phyloP scores from a whole-genome alignment of 352 stramenopile species.

The Thraustochytrium sp. region DNA sequence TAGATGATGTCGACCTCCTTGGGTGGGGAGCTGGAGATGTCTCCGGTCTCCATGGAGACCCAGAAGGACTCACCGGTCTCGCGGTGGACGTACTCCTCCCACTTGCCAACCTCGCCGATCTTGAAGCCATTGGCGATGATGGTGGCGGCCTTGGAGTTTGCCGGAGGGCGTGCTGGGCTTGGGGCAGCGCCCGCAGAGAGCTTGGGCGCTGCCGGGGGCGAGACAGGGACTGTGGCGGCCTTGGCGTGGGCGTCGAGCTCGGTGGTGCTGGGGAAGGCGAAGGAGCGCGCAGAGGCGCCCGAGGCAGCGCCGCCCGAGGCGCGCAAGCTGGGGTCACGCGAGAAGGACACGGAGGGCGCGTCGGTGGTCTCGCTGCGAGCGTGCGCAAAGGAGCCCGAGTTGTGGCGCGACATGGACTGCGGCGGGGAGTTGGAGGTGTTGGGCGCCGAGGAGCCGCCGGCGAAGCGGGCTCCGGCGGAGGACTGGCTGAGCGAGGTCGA shows the following conservation, averaged over 20 bases:
- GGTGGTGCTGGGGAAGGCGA: not conserved
- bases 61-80: slow-evolving; percentile 38
- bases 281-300: not conserved
- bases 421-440: not conserved
- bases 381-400: not conserved
- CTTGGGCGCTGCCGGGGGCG: not conserved
- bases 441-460: not conserved
- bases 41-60: slow-evolving; percentile 19
- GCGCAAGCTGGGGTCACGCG: not conserved
- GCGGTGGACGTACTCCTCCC: slow-evolving; percentile 43
- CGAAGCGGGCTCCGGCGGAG: not conserved
- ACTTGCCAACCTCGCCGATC: slow-evolving; percentile 21
- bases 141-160: slow-evolving; percentile 9
- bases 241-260: not conserved
- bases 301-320: not conserved
- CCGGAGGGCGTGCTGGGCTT: not conserved
- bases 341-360: not conserved
- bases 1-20: slow-evolving; percentile 1
- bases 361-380: not conserved
- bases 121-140: slow-evolving; percentile 43
- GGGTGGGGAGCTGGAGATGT: slow-evolving; percentile 15
- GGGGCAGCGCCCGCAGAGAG: not conserved
- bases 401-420: not conserved
- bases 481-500: not conserved
- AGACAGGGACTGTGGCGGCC: not conserved